Evolutionary conservation across 2,329 filamentous ascomycete species (phyloP), one percentile per base, ranked within the genome.

Genomic region (Epichloe typhina): DNA sequence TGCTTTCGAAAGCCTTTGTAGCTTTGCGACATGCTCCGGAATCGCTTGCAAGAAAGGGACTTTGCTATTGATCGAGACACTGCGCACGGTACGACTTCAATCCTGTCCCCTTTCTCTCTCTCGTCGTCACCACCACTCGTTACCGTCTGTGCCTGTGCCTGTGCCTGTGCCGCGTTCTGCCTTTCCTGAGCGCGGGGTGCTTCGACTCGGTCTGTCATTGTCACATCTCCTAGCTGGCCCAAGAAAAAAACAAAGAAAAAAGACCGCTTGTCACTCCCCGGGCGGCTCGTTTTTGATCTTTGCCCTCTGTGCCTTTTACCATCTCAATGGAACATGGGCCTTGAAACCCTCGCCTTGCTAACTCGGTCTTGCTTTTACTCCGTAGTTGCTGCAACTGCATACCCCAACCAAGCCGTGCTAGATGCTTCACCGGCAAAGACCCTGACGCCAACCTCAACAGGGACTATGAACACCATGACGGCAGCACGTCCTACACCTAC

Each of bases 391-490:
- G 9, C 33, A 37, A 36, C 11, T 36, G 38, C 46, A 21, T 49
- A 46, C 44, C n/a, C 54, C 17, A 53, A 59, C 56, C 50, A 54
- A 38, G 49, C 54, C 50, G 57, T 57, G 50, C 56, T 62, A 58
- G 58, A 68, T 65, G 62, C 55, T 61, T 55, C 58, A 50, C 53
- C 56, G 40, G 53, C 57, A 51, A 61, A 60, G 53, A 66, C 66
- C 45, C 60, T 72, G 56, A 59, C 65, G 42, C 63, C 65, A 50
- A 67, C 67, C 58, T 67, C 69, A 33, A 61, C 64, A 52, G 66
- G 66, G 62, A 58, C 63, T 46, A 59, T 67, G 58, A 70, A 69
- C 62, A 69, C 64, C 61, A 68, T 69, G 65, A 68, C 65, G 61
- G 53, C 58, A 13, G 39, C 50, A 11, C 50, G 50, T 40, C 47